Evolutionary conservation across 2,329 filamentous ascomycete genomes (phyloP).

Genomic region (Thielaviopsis musarum): DNA sequence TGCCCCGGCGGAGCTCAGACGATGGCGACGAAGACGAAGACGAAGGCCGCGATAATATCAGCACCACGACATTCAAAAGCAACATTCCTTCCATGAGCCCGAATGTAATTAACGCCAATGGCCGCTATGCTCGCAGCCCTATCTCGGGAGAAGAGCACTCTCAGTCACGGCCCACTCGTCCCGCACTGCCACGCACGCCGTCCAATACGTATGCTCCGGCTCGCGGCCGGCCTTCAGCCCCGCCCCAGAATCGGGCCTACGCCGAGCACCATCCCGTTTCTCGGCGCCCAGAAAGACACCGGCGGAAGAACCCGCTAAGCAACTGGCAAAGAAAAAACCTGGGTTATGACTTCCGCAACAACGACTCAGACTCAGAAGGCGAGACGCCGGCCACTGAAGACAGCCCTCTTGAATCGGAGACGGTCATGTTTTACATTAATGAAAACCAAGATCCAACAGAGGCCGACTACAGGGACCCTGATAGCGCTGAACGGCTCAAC

Average conservation of each 20-base stretch:
- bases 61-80: background rate
- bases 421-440: conserved; percentile 80
- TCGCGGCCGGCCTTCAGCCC: conserved; percentile 6
- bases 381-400: conserved; percentile 84
- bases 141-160: background rate
- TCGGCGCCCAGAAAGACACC: background rate
- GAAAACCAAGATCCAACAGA: conserved; percentile 76
- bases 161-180: background rate
- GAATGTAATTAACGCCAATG: background rate
- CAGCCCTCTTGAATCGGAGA: conserved; percentile 79
- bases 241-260: background rate
- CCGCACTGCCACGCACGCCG: conserved; percentile 44
- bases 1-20: background rate
- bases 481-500: conserved; percentile 78
- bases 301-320: background rate
- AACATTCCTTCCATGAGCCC: background rate
- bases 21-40: background rate
- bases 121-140: background rate
- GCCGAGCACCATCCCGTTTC: background rate
- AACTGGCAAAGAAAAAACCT: conserved; percentile 45
- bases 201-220: conserved; percentile 64
- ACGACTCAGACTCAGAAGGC: conserved; percentile 73
- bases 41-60: background rate
- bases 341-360: conserved; percentile 52
- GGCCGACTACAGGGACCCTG: conserved; percentile 77